phyloP scores from a whole-genome alignment of 495 filamentous ascomycete species.

The Aspergillus sparsus region DNA sequence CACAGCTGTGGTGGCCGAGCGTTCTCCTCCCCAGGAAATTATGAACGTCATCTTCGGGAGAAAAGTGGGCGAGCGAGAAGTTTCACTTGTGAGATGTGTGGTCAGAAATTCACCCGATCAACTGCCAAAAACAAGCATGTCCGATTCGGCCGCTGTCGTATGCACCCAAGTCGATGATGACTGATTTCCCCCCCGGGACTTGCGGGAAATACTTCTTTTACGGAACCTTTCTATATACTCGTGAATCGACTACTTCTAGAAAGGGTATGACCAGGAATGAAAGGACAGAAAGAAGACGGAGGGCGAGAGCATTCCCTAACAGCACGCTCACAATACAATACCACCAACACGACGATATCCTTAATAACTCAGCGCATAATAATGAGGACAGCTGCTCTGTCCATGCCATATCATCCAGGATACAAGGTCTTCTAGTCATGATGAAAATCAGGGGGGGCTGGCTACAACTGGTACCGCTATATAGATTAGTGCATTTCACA shows the following conservation, averaged over 20 bases:
- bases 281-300: no score
- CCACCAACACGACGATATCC: neutral
- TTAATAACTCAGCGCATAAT: no score
- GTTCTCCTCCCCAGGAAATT: constrained; percentile 19
- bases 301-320: no score
- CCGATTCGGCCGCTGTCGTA: constrained; percentile 13
- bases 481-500: constrained; percentile 1
- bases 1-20: constrained; percentile 21
- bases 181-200: neutral
- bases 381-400: no score
- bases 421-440: no score
- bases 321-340: neutral
- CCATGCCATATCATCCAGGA: no score
- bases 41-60: constrained; percentile 20
- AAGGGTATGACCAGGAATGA: no score
- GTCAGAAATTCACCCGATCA: constrained; percentile 17
- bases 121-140: constrained; percentile 20
- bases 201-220: neutral
- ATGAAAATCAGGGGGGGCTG: no score
- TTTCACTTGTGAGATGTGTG: constrained; percentile 16
- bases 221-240: neutral
- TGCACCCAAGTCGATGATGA: neutral
- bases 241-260: neutral
- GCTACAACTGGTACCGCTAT: neutral
- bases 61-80: constrained; percentile 19